Percentiles rank a stretch among this genome's conserved stretches.
Conservation (phyloP, 108 stramenopile genomes). For the Fragilaria crotonensis region DNA sequence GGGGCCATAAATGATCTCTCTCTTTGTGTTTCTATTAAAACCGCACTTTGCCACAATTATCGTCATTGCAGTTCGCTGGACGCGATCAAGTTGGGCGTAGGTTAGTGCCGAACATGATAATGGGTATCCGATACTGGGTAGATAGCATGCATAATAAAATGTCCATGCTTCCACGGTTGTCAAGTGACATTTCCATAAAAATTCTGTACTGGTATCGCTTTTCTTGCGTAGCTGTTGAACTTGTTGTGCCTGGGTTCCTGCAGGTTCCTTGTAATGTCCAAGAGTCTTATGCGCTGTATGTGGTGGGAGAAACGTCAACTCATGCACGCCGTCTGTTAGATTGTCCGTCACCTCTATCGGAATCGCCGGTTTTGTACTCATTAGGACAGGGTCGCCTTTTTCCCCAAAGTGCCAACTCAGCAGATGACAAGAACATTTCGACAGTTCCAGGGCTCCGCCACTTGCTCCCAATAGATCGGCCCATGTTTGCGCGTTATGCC, state of each 20-base stretch:
- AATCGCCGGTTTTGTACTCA: no score
- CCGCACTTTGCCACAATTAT: not conserved
- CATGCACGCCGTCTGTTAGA: not conserved
- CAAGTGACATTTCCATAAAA: no score
- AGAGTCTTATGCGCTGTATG: not conserved
- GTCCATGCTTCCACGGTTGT: no score
- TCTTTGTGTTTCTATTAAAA: not conserved
- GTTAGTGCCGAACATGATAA: not conserved
- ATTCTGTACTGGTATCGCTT: no score
- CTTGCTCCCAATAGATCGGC: not conserved
- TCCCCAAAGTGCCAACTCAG: not conserved
- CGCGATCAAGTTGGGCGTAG: not conserved
- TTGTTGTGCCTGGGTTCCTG: not conserved
- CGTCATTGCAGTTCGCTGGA: not conserved
- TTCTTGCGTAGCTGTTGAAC: not conserved
- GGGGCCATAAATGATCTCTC: not conserved
- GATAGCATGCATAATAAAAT: no score
- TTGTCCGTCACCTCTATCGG: not conserved
- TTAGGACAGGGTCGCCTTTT: not conserved
- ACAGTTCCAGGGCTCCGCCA: constrained; percentile 4
- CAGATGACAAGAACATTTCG: no score
- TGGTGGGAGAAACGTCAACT: not conserved
- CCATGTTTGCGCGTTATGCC: not conserved
- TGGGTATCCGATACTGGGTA: no score
- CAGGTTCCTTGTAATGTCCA: not conserved